These are phyloP conservation scores for Microdochium bolleyi DNA, from an alignment of 2,329 filamentous ascomycete species.

Conservation along the genomic window DNA sequence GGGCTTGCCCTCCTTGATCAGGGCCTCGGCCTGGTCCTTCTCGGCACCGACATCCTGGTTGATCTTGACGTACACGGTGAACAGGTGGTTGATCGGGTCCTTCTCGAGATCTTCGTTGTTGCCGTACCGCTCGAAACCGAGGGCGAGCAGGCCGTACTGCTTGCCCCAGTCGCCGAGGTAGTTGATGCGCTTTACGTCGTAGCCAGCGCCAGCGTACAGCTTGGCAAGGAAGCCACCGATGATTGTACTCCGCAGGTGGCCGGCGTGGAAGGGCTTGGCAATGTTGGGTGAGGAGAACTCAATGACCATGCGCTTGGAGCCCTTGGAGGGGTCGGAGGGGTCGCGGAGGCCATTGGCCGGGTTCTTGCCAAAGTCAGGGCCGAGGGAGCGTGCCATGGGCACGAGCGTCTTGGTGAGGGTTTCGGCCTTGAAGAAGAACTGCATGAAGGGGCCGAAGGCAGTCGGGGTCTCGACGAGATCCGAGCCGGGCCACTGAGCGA, in stretches of 20 bases:
- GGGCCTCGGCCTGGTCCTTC: conserved; percentile 47
- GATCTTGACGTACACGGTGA: conserved; percentile 65
- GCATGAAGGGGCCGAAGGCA: conserved; percentile 60
- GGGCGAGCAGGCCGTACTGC: conserved; percentile 58
- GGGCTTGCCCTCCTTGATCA: conserved; percentile 36
- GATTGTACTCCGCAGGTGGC: conserved; percentile 69
- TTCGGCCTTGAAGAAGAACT: conserved; percentile 72
- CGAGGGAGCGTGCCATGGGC: conserved; percentile 58
- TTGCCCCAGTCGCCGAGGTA: conserved; percentile 77
- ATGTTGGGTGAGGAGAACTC: conserved; percentile 74
- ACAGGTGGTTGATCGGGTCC: conserved; percentile 66
- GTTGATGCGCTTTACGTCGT: conserved; percentile 65
- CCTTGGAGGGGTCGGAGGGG: conserved; percentile 24
- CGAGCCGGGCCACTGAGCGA: conserved; percentile 60
- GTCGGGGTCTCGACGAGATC: conserved; percentile 65
- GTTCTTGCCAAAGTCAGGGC: conserved; percentile 57
- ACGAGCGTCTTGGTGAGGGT: conserved; percentile 60
- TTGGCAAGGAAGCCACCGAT: conserved; percentile 68
- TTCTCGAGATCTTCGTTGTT: conserved; percentile 53
- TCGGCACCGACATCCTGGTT: conserved; percentile 55
- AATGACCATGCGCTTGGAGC: conserved; percentile 46
- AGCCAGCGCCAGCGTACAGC: conserved; percentile 59
- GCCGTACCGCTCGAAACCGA: conserved; percentile 62
- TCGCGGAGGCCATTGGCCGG: conserved; percentile 50
- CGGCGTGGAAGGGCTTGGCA: conserved; percentile 68